Percentiles rank a stretch among this genome's conserved stretches.
Evolutionary conservation across 2,329 filamentous ascomycete genomes (phyloP).

Genomic region (Elsinoe australis): DNA sequence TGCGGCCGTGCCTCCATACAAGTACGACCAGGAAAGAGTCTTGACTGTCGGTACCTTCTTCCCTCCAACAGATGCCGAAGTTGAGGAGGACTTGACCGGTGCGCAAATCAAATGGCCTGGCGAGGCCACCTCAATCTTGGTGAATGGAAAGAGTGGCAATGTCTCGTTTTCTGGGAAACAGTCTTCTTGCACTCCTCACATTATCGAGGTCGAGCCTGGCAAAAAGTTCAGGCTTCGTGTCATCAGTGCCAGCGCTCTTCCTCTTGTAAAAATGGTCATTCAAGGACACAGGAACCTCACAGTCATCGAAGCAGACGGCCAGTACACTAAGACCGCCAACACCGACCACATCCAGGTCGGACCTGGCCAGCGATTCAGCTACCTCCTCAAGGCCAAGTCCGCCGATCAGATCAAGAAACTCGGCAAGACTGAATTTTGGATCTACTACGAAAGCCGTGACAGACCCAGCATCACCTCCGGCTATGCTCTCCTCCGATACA

Average conservation of each 20-base stretch:
- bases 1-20: constrained; percentile 41
- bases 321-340: constrained; percentile 43
- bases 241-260: constrained; percentile 51
- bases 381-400: constrained; percentile 48
- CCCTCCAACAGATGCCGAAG: constrained; percentile 22
- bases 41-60: constrained; percentile 27
- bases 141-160: constrained; percentile 50
- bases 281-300: constrained; percentile 50
- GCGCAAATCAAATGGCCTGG: constrained; percentile 52
- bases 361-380: constrained; percentile 54
- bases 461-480: constrained; percentile 40
- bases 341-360: constrained; percentile 49
- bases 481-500: constrained; percentile 46
- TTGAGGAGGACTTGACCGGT: constrained; percentile 45
- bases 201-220: constrained; percentile 53
- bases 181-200: constrained; percentile 40
- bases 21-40: constrained; percentile 55
- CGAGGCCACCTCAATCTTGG: constrained; percentile 49
- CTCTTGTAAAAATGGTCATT: constrained; percentile 47
- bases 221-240: constrained; percentile 56
- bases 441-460: constrained; percentile 46
- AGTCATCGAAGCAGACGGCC: constrained; percentile 53
- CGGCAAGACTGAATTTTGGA: constrained; percentile 34
- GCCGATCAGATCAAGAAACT: constrained; percentile 35
- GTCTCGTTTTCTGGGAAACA: no score